Base-by-base conservation (phyloP, 495 filamentous ascomycete species). In the Lasiosphaeriaceae sp. region DNA sequence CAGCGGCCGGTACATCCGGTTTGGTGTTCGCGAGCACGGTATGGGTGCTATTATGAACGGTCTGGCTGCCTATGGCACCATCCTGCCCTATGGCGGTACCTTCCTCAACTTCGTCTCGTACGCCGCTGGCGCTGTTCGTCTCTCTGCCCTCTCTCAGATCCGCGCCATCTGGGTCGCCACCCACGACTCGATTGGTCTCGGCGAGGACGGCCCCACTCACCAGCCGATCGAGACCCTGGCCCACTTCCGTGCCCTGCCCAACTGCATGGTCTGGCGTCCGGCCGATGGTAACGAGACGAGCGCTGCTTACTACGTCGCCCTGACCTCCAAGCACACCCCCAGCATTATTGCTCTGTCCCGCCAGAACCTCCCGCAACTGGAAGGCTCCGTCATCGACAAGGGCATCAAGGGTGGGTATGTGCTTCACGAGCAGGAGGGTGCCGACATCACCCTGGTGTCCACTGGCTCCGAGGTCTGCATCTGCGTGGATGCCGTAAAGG, bases 61-160 rank as follows among this genome's bases (percentile, higher is more conserved):
- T 77, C 83, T 99, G 54, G 83, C 90, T 54, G 93, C 92, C 58
- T 99, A 99, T 73, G 94, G 94, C 61, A 96, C 90, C 67, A 79
- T 96, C 69, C 88, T 99, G 68, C 94, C 94, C 51, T 95, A 90
- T 61, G 88, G 83, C 52, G 94, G 94, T 74, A 97, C 93, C 66
- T 99, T 99, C 87, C 80, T 99, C 59, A 99, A 99, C 88, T 99
- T 99, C 79, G 92, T 99, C 59, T 99, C 94, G 21, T 99, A 99
- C 72, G 93, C 90, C 60, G 90, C 94, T 61, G 94, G 94, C 73
- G 86, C 95, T 69, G 88, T 97, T 66, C 92, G 94, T 74, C 85
- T 99, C 23, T 96, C 92, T 47, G 84, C 95, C 31, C 82, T 99
- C 56, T 95, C 92, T 31, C 93, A 91, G 73, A 84, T 90, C 70